Percentiles rank a stretch among this genome's conserved stretches.
These are phyloP conservation scores for Echeveria elegans DNA, from an alignment of 164 flowering plant genomes.

Conservation along the genomic window DNA sequence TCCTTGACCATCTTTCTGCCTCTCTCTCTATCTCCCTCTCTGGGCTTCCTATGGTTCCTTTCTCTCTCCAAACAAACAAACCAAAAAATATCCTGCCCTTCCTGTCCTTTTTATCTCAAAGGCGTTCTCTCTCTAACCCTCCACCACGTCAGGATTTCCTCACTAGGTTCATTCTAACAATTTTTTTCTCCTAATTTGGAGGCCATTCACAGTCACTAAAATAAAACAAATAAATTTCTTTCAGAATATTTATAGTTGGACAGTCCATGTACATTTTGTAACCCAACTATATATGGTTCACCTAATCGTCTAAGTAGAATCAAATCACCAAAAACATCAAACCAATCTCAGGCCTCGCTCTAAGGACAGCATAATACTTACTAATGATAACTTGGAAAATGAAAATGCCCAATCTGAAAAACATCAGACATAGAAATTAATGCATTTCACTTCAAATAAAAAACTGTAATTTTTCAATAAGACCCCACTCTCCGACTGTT, in stretches of 20 bases:
- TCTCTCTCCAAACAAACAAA: constrained; percentile 11
- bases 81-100: constrained; percentile 1
- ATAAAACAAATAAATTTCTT: not conserved
- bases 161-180: not conserved
- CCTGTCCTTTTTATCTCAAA: not conserved
- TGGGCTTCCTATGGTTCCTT: constrained; percentile 3
- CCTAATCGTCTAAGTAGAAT: not conserved
- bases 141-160: constrained; percentile 11
- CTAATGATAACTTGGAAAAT: not conserved
- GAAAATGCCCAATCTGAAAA: too few species aligned
- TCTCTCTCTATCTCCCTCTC: constrained; percentile 12
- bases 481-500: too few species aligned
- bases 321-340: not conserved
- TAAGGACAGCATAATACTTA: too few species aligned
- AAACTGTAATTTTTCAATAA: too few species aligned
- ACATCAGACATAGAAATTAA: too few species aligned
- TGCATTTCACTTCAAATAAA: too few species aligned
- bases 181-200: constrained; percentile 3
- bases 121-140: constrained; percentile 11
- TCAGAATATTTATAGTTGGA: not conserved
- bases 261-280: not conserved
- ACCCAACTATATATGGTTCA: not conserved
- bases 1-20: constrained; percentile 28
- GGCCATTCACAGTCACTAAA: not conserved
- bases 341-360: too few species aligned